Conservation (phyloP, 768 basidiomycete genomes). For the Agaricus blazei region DNA sequence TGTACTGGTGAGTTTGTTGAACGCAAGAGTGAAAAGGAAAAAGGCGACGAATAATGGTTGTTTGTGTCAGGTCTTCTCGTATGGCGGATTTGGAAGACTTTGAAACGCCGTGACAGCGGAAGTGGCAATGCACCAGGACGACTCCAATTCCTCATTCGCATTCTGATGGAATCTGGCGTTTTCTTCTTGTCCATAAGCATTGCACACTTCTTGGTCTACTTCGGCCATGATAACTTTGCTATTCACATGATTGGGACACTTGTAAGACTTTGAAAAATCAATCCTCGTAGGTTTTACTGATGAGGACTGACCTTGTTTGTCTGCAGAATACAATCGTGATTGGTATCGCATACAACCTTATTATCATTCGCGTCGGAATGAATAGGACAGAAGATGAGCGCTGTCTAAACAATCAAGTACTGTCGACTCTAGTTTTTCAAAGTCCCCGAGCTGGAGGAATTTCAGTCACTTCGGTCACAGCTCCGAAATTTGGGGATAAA, state of each 20-base stretch:
- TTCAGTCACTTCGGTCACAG: no score
- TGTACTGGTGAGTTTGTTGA: background rate
- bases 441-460: no score
- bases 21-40: no score
- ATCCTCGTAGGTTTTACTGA: no score
- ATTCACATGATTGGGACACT: background rate
- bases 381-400: background rate
- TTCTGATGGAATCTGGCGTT: conserved; percentile 5
- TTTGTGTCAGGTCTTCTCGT: background rate
- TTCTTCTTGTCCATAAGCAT: background rate
- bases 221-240: background rate
- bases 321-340: background rate
- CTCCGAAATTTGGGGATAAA: no score
- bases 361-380: background rate
- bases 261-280: background rate
- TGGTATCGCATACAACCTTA: conserved; percentile 2
- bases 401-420: no score
- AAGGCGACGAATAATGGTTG: no score
- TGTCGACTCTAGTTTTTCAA: no score
- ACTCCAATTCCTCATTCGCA: conserved; percentile 1
- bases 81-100: background rate
- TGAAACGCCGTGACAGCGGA: background rate
- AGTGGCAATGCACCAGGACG: background rate
- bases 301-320: background rate
- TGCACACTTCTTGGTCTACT: background rate